A percentile compares a stretch with the other conserved stretches of the same genome.
Evolutionary conservation across 306 rosid species (phyloP).

Genomic region (Pterocarpus macrocarpus): DNA sequence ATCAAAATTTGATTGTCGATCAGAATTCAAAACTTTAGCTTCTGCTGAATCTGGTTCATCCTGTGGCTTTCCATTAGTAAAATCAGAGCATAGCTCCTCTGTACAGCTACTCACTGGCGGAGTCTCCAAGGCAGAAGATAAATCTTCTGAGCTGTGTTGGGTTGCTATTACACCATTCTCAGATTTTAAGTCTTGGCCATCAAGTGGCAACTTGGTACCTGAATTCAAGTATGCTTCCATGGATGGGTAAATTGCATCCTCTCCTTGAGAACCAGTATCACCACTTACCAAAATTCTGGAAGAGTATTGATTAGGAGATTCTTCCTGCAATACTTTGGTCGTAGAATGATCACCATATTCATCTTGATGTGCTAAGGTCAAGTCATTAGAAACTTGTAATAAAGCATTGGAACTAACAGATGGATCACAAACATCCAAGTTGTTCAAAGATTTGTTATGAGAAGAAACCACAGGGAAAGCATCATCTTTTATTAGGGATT

Average conservation of each 20-base stretch:
- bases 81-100: constrained; percentile 42
- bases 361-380: constrained; percentile 52
- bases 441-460: constrained; percentile 50
- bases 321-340: constrained; percentile 48
- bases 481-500: constrained; percentile 53
- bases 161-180: constrained; percentile 41
- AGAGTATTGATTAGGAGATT: constrained; percentile 51
- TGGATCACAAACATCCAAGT: constrained; percentile 52
- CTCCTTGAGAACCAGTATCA: constrained; percentile 54
- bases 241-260: constrained; percentile 51
- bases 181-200: constrained; percentile 44
- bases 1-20: constrained; percentile 44
- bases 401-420: constrained; percentile 51
- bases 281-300: constrained; percentile 44
- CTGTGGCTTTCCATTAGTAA: constrained; percentile 45
- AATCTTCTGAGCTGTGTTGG: constrained; percentile 54
- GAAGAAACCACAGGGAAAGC: constrained; percentile 45
- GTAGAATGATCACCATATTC: constrained; percentile 45
- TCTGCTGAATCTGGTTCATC: constrained; percentile 54
- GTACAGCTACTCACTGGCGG: constrained; percentile 33
- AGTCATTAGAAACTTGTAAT: constrained; percentile 50
- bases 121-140: constrained; percentile 44
- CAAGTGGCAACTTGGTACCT: constrained; percentile 41
- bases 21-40: constrained; percentile 42
- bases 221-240: constrained; percentile 46